Base-by-base conservation (phyloP, 2,329 filamentous ascomycete species). In the Aspergillus candidus region DNA sequence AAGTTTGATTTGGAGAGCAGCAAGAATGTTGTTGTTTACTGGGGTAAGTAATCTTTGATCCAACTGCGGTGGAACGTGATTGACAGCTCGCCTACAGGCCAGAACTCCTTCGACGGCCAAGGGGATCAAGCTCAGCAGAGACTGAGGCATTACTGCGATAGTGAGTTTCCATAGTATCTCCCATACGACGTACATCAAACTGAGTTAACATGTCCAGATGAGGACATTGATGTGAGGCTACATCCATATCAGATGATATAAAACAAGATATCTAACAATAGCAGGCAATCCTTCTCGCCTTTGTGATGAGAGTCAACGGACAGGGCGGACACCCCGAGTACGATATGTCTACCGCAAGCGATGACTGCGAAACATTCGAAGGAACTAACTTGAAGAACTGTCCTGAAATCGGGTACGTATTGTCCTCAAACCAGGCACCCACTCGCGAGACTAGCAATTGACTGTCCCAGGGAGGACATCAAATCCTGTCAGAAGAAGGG, bases 291-390 rank as follows among this genome's bases (percentile, higher is more conserved):
- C 77, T 79, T 1, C 55, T 87, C 39, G 75, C 82, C 1, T 87
- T 87, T 57, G 56, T 86, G 44, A 74, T 75, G 40, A 72, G 70
- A 38, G 75, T 86, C 49, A 74, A 69, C 35, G 74, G 72, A 12
- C 69, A 71, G 3, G 72, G 70, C 15, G 68, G 69, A 11, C 66
- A 66, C 14, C 73, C 76, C 0, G 69, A 72, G 33, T 66, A 82
- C 45, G 84, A 87, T 64, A 82, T 87, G 55, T 77, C 82, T 42
- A 83, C 79, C 49, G 74, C 77, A 6, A 76, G 76, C n/a, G 69
- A 83, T 50, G 73, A 73, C 35, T 87, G 83, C 63, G 76, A 73
- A 4, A 62, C 67, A 1, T 84, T 84, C 44, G 47, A 70, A 0
- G 80, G 77, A n/a, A 80, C 76, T 0, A 67, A 71, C 4, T 69